A percentile compares a stretch with the other conserved stretches of the same genome.
Evolutionary conservation across 208 protist genomes (phyloP).

Genomic region (Leishmania mexicana): DNA sequence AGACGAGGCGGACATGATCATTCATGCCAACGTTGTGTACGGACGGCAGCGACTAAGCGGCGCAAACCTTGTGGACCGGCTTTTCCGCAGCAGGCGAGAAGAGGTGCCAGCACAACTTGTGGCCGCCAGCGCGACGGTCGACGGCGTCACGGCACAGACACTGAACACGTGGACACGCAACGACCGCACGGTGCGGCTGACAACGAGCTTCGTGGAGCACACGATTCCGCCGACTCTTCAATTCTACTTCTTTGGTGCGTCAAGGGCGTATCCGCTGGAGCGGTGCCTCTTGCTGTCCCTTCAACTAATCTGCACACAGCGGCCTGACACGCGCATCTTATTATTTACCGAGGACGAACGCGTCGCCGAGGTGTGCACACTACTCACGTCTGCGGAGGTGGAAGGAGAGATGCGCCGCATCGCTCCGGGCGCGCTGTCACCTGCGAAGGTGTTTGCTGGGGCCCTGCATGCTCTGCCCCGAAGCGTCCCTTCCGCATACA

Average conservation of each 20-base stretch:
- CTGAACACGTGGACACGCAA: slow-evolving; percentile 91
- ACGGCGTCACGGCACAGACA: slow-evolving; percentile 80
- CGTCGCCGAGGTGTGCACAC: slow-evolving; percentile 41
- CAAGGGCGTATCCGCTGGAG: slow-evolving; percentile 40
- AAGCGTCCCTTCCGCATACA: neutral
- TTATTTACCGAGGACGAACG: slow-evolving; percentile 59
- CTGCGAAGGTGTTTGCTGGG: slow-evolving; percentile 10
- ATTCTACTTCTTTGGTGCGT: slow-evolving; percentile 82
- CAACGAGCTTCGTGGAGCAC: slow-evolving; percentile 90
- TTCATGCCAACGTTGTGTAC: slow-evolving; percentile 35
- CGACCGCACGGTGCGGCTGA: slow-evolving; percentile 86
- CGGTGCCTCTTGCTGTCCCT: slow-evolving; percentile 51
- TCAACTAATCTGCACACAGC: slow-evolving; percentile 78
- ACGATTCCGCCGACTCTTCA: slow-evolving; percentile 74
- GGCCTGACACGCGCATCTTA: slow-evolving; percentile 61
- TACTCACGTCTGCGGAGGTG: slow-evolving; percentile 34
- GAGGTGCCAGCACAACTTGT: slow-evolving; percentile 90
- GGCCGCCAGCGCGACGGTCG: slow-evolving; percentile 84
- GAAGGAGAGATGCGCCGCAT: slow-evolving; percentile 8
- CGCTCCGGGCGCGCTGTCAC: slow-evolving; percentile 10
- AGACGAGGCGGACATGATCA: slow-evolving; percentile 86
- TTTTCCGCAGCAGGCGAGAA: slow-evolving; percentile 71
- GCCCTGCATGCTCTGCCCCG: slow-evolving; percentile 25
- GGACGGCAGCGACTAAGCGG: slow-evolving; percentile 57
- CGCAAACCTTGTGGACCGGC: slow-evolving; percentile 73